Conservation (phyloP, 768 basidiomycete genomes). For the Bullera alba region DNA sequence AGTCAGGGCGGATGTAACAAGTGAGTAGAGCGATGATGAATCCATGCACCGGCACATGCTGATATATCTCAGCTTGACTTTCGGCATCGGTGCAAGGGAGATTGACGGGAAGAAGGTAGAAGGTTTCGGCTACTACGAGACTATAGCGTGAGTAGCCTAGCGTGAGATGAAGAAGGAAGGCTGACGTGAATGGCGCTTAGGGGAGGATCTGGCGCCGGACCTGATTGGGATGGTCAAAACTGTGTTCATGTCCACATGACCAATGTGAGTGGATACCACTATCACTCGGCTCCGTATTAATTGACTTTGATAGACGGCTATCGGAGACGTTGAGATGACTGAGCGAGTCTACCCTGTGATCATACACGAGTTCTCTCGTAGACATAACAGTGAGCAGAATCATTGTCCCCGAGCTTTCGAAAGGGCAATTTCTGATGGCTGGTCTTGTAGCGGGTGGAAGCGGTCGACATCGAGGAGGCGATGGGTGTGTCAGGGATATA, state of each 20-base stretch:
- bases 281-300: background rate
- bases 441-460: conserved; percentile 26
- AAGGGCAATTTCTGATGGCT: background rate
- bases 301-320: conserved; percentile 20
- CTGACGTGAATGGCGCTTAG: background rate
- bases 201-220: conserved; percentile 33
- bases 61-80: conserved; percentile 67
- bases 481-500: conserved; percentile 33
- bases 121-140: conserved; percentile 85
- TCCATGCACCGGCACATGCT: too few species aligned
- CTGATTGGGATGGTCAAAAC: conserved; percentile 28
- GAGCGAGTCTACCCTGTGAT: conserved; percentile 30
- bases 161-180: background rate
- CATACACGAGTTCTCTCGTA: conserved; percentile 25
- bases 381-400: conserved; percentile 6
- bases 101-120: conserved; percentile 63
- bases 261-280: conserved; percentile 13
- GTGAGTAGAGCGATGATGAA: conserved; percentile 50
- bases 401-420: background rate
- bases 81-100: conserved; percentile 77
- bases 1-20: conserved; percentile 86
- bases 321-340: conserved; percentile 31
- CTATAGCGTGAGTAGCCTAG: conserved; percentile 14
- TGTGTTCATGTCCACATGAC: conserved; percentile 30
- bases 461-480: conserved; percentile 26